Evolutionary conservation across 164 flowering plant genomes (phyloP), one percentile per base, ranked within the genome.

Genomic region (Stephania japonica): DNA sequence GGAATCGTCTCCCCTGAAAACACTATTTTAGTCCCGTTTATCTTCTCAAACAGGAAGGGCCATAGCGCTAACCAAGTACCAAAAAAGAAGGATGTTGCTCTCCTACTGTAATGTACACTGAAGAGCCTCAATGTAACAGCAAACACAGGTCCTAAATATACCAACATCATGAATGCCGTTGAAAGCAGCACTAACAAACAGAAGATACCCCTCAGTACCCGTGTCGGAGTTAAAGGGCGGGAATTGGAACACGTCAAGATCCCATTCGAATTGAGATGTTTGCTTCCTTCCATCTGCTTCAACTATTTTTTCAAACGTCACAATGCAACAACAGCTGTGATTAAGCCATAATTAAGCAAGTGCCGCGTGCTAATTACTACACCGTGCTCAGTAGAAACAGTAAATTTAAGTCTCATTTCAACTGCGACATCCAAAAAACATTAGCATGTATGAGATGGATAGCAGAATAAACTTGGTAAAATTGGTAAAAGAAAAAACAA

Each of bases 41-140:
- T 88, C 82, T 89, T 91, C 80, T 95, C 99, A 75, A 95, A 95
- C 6, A 95, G 85, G 68, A 89, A 88, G n/a, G 99, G 99, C 99
- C 97, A 95, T 75, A 90, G 76, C 49, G 96, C 84, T 43, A 95
- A 80, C 99, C 99, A 95, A 26, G 82, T 42, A 62, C 96, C 92
- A 75, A 95, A 90, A 76, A 91, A 65, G 68, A 91, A 81, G 4
- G 96, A 86, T 16, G 85, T 78, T 10, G 70, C 82, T 82, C 73
- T 91, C 77, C 97, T 87, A 78, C 99, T 93, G 73, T 84, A 83
- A 70, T 85, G 93, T 56, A 86, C 62, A 83, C 98, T 91, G 75
- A 93, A 85, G 72, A 89, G 71, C 63, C 94, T 82, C 74, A 90
- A 70, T 47, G 84, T 1, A 11, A 87, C 82, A 41, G 86, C 83